Base-by-base conservation (phyloP, 768 basidiomycete genomes). In the Trichaptum fuscoviolaceum region DNA sequence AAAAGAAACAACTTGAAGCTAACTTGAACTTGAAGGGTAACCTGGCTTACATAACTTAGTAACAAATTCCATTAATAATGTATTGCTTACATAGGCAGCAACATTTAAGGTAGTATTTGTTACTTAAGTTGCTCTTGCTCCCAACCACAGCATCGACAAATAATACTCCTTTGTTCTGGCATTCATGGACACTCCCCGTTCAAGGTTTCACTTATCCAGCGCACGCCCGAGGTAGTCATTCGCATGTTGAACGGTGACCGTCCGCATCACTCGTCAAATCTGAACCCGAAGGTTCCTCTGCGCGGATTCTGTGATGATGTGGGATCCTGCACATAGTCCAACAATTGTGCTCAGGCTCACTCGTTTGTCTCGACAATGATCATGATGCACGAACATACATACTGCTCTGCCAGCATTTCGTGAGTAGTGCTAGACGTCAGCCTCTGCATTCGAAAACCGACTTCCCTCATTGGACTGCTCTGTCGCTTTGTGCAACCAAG, bases 191-290 rank as follows among this genome's bases (percentile, higher is more conserved):
- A n/a, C n/a, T n/a, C n/a, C n/a, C n/a, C n/a, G n/a, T n/a, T n/a
- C n/a, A n/a, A n/a, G n/a, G n/a, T 81, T 74, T 69, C 71, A 23
- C 76, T 79, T 30, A 79, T 86, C 66, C 82, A 78, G 69, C 82
- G 82, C 68, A 82, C 84, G 12, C 81, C 84, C 3, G 80, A 84
- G 62, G 85, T 85, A n/a, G 77, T 84, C n/a, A 78, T 82, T 57
- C 75, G 76, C 63, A 77, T 81, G 36, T 75, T 79, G 24, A 66
- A 69, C 7, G 81, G 83, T n/a, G 76, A 78, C 64, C 77, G 77
- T 59, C 85, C 84, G 5, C 74, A 71, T 35, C 76, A 81, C 36
- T 85, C 84, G 1, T 68, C 63, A n/a, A n/a, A n/a, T n/a, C n/a
- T n/a, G 6, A 77, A 80, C 57, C 64, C 71, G 2, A 72, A 70